phyloP scores from a whole-genome alignment of 2,329 filamentous ascomycete genomes.

The Erysiphe pulchra region DNA sequence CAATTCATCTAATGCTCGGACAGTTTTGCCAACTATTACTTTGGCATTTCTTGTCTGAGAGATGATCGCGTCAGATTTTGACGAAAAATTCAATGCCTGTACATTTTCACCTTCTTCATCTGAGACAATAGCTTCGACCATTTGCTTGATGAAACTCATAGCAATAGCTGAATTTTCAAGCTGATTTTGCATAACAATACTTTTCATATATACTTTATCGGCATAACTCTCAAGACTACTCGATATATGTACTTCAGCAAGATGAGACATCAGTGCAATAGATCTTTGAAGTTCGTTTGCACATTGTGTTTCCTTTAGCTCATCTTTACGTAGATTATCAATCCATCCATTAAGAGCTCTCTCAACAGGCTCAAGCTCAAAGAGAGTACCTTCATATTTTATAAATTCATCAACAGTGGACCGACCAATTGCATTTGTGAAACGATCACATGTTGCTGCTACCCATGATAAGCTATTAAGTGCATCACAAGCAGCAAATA shows the following conservation, averaged over 20 bases:
- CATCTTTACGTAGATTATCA: constrained; percentile 57
- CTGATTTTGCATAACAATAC: constrained; percentile 51
- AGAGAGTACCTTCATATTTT: constrained; percentile 52
- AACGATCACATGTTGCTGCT: constrained; percentile 56
- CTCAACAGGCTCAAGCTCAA: constrained; percentile 81
- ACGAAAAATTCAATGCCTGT: constrained; percentile 36
- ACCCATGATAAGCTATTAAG: constrained; percentile 73
- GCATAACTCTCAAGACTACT: constrained; percentile 46
- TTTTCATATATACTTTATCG: constrained; percentile 55
- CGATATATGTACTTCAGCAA: constrained; percentile 56
- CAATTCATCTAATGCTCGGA: constrained; percentile 53
- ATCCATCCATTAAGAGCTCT: constrained; percentile 72
- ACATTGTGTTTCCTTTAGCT: constrained; percentile 64
- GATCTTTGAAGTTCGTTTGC: constrained; percentile 60
- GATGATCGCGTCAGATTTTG: constrained; percentile 45
- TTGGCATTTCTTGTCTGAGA: constrained; percentile 60
- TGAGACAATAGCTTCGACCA: constrained; percentile 41
- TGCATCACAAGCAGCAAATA: constrained; percentile 57
- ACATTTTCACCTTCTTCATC: constrained; percentile 36
- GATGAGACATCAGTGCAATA: constrained; percentile 65
- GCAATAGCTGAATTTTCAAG: constrained; percentile 52
- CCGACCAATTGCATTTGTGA: constrained; percentile 53
- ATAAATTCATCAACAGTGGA: constrained; percentile 59
- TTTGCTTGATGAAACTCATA: constrained; percentile 32
- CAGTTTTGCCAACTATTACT: constrained; percentile 55